Conservation (phyloP, 2,329 filamentous ascomycete genomes). For the Diaporthe sp. region DNA sequence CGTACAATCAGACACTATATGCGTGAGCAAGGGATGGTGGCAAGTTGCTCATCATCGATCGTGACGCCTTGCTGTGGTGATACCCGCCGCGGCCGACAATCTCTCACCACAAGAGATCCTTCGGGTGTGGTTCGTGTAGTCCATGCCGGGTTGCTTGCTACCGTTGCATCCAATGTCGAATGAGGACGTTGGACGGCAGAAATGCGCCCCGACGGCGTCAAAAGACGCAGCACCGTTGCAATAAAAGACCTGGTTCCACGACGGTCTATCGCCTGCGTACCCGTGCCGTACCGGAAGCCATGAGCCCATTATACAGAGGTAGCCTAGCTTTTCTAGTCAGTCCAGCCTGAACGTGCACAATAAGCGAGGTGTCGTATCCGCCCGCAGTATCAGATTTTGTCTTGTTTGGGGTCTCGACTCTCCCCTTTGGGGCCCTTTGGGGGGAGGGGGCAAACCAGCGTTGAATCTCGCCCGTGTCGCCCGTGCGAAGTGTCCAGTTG, state of each 20-base stretch:
- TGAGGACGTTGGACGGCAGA: conserved; percentile 7
- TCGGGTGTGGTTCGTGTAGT: neutral
- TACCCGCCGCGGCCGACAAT: neutral
- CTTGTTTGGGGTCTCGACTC: conserved; percentile 10
- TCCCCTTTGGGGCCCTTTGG: neutral
- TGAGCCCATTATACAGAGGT: neutral
- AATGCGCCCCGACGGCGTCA: conserved; percentile 10
- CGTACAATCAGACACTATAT: too few relatives aligned
- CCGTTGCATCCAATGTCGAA: conserved; percentile 1
- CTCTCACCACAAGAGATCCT: neutral
- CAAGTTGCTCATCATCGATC: neutral
- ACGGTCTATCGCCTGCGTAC: conserved; percentile 2
- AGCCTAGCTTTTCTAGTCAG: neutral
- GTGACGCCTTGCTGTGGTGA: neutral
- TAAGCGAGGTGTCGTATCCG: conserved; percentile 24
- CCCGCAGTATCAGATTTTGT: conserved; percentile 18
- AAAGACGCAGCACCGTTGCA: conserved; percentile 18
- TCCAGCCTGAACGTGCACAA: neutral
- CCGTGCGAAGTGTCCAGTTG: conserved; percentile 24
- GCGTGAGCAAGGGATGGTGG: conserved; percentile 5
- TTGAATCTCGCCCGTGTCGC: conserved; percentile 13
- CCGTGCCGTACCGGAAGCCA: conserved; percentile 2
- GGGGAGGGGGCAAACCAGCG: conserved; percentile 14
- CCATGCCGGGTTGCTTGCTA: neutral
- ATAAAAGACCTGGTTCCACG: neutral